Conservation (phyloP, 1,284 basidiomycete species). For the Jaminaea rosea region DNA sequence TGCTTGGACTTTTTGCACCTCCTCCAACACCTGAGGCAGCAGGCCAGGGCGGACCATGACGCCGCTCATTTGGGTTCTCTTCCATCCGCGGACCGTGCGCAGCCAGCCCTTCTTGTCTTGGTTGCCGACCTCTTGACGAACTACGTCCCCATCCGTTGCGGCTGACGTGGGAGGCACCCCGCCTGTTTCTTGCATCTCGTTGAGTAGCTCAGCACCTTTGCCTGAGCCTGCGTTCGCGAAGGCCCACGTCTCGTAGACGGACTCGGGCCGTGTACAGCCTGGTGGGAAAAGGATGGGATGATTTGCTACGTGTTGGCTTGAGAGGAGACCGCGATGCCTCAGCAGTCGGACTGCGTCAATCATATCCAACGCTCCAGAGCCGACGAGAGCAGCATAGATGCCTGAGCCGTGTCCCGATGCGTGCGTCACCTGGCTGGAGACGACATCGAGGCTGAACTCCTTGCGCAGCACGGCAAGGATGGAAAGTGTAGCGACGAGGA, state of each 20-base stretch:
- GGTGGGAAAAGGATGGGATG: conserved; percentile 37
- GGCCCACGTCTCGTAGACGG: conserved; percentile 45
- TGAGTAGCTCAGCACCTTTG: conserved; percentile 24
- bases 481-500: conserved; percentile 36
- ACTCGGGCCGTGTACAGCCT: conserved; percentile 35
- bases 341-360: conserved; percentile 35
- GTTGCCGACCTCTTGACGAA: not conserved
- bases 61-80: conserved; percentile 39
- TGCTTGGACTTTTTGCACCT: conserved; percentile 21
- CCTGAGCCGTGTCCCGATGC: conserved; percentile 43
- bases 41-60: conserved; percentile 38
- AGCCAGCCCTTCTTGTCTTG: conserved; percentile 1
- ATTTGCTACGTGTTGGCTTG: conserved; percentile 22
- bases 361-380: conserved; percentile 21
- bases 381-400: conserved; percentile 36
- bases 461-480: conserved; percentile 38
- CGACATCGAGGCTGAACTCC: conserved; percentile 38
- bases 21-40: conserved; percentile 22
- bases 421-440: conserved; percentile 32
- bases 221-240: conserved; percentile 37
- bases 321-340: conserved; percentile 36
- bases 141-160: conserved; percentile 9
- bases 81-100: conserved; percentile 19
- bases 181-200: conserved; percentile 2
- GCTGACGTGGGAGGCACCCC: conserved; percentile 6